phyloP scores from a whole-genome alignment of 2,329 filamentous ascomycete genomes.

The Colletotrichum coccodes region DNA sequence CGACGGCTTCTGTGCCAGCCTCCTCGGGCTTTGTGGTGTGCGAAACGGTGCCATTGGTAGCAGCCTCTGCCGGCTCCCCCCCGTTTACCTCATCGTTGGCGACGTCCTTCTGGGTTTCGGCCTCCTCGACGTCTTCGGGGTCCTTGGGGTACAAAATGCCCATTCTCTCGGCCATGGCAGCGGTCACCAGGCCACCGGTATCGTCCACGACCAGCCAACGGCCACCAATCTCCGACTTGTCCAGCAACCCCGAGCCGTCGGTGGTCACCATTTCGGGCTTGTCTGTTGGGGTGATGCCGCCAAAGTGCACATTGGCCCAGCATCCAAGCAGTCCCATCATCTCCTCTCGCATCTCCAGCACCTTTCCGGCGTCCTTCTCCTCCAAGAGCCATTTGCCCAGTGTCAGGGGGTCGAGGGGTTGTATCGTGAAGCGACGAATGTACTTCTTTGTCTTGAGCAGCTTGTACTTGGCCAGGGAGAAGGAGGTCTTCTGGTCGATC shows the following conservation, averaged over 20 bases:
- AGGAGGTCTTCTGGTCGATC: constrained; percentile 93
- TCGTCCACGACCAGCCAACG: constrained; percentile 89
- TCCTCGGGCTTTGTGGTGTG: not conserved
- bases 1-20: not conserved
- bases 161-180: constrained; percentile 89
- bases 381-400: constrained; percentile 81
- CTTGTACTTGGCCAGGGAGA: constrained; percentile 95
- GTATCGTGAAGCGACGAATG: constrained; percentile 83
- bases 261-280: constrained; percentile 27
- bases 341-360: constrained; percentile 47
- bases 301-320: constrained; percentile 90
- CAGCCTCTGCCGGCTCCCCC: constrained; percentile 12
- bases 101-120: constrained; percentile 36
- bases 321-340: constrained; percentile 76
- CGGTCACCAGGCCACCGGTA: constrained; percentile 83
- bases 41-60: not conserved
- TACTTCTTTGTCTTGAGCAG: constrained; percentile 95
- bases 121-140: constrained; percentile 40
- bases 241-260: constrained; percentile 75
- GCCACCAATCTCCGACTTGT: constrained; percentile 59
- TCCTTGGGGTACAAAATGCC: constrained; percentile 73
- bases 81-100: constrained; percentile 21
- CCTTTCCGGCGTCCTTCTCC: constrained; percentile 47
- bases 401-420: constrained; percentile 83
- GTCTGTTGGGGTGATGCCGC: constrained; percentile 49